These are phyloP conservation scores for Neonectria magnoliae DNA, from an alignment of 2,329 filamentous ascomycete species.

Conservation along the genomic window DNA sequence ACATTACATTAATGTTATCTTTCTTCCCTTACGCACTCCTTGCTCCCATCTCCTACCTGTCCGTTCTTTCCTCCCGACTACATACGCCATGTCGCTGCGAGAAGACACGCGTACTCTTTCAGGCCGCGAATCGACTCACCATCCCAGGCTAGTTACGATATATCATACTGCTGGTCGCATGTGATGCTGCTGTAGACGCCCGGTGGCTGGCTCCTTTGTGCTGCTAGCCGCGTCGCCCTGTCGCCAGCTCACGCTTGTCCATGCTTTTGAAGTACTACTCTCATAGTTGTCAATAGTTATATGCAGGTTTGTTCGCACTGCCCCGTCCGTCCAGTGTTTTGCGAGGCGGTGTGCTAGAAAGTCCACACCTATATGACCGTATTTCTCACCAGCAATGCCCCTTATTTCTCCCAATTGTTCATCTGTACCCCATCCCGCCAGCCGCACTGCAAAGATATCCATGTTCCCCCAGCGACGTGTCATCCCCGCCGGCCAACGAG, in stretches of 20 bases:
- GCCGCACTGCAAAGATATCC: not conserved
- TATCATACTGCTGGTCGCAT: not conserved
- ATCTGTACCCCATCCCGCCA: not conserved
- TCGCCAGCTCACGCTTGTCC: not conserved
- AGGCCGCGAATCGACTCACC: too few species aligned
- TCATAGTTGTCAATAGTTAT: not conserved
- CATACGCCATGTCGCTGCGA: too few species aligned
- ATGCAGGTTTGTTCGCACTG: not conserved
- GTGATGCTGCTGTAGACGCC: too few species aligned
- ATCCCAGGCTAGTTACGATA: not conserved
- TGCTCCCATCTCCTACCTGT: too few species aligned
- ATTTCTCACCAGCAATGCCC: not conserved
- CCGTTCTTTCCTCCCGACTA: too few species aligned
- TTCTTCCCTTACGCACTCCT: too few species aligned
- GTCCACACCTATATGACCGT: not conserved
- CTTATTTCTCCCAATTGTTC: not conserved
- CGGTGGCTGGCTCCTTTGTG: not conserved
- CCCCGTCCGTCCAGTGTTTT: not conserved
- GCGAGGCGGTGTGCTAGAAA: not conserved
- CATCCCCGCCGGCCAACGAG: not conserved
- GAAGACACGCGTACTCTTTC: too few species aligned
- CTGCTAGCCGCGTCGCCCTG: not conserved
- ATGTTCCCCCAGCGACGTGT: not conserved
- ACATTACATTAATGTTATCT: too few species aligned
- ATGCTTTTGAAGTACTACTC: not conserved